Evolutionary conservation across 2,329 filamentous ascomycete species (phyloP), one percentile per base, ranked within the genome.

Genomic region (Xylaria arbuscula): DNA sequence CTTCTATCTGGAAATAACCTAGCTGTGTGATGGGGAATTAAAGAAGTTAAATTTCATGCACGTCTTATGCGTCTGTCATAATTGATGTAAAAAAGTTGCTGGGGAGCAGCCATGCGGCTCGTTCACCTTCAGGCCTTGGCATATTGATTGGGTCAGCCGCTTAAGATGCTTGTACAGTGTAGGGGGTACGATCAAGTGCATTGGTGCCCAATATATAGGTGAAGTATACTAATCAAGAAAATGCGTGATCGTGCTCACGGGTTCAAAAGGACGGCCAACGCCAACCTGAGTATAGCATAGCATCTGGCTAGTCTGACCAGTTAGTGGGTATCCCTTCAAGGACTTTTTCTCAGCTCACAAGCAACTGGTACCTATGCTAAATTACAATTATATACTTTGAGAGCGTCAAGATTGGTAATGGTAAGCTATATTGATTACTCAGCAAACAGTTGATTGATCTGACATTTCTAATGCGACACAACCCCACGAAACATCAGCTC

Each of bases 31-130:
- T 51, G 51, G 45, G 57, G 45, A 55, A 66, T 57, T 10, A 36
- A 66, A 51, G 7, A 60, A 54, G 36, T 57, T 11, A 66, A 56
- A 61, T 15, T 60, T 13, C 22, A 34, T 59, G 8, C 7, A 45
- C 7, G 4, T n/a, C 8, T 3, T 1, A 32, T 22, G 3, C 36
- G n/a, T n/a, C n/a, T 58, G 40, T 17, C 15, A 4, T 15, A 45
- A 45, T n/a, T 17, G 40, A 28, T 17, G 36, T 56, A 17, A 28
- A 40, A 48, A 24, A 24, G 47, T 1, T 9, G n/a, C n/a, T n/a
- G n/a, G n/a, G n/a, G n/a, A 50, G 13, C 13, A 50, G 19, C 47
- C 10, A 13, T 19, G 48, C 24, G 13, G 13, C 22, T 22, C 11
- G 47, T 51, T 51, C 5, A 32, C 11, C 47, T 13, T 28, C 28